These are phyloP conservation scores for Dioscorea zingiberensis DNA, from an alignment of 106 monocot species.

Conservation along the genomic window DNA sequence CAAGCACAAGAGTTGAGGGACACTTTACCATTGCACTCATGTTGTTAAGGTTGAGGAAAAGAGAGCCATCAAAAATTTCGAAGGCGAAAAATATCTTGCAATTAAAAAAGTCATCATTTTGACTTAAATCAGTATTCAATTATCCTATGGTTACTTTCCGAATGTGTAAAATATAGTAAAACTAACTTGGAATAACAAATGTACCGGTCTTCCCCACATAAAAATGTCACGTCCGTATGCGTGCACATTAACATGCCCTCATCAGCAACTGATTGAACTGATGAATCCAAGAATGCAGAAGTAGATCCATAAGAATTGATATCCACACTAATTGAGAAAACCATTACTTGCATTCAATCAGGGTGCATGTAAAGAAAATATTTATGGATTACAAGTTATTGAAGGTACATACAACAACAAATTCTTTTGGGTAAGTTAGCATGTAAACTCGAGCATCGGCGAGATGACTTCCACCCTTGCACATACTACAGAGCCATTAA, in stretches of 20 bases:
- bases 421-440: conserved; percentile 85
- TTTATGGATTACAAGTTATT: too few species aligned
- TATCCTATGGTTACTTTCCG: too few species aligned
- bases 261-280: conserved; percentile 88
- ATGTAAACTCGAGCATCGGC: conserved; percentile 88
- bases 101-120: too few species aligned
- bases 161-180: not conserved
- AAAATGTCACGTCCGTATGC: conserved; percentile 92
- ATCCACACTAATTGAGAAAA: conserved; percentile 51
- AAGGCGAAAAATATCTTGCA: not conserved
- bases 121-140: too few species aligned
- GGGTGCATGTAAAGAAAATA: too few species aligned
- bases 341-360: not conserved
- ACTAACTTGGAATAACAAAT: conserved; percentile 93
- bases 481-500: conserved; percentile 52
- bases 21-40: conserved; percentile 81
- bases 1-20: conserved; percentile 69
- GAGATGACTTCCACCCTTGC: conserved; percentile 73
- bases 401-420: conserved; percentile 64
- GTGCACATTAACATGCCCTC: conserved; percentile 95
- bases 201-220: conserved; percentile 84
- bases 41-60: conserved; percentile 86
- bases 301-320: conserved; percentile 96
- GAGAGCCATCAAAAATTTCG: conserved; percentile 83
- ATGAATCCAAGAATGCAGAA: conserved; percentile 83